Conservation (phyloP, 768 basidiomycete genomes). For the Mycena maculata region DNA sequence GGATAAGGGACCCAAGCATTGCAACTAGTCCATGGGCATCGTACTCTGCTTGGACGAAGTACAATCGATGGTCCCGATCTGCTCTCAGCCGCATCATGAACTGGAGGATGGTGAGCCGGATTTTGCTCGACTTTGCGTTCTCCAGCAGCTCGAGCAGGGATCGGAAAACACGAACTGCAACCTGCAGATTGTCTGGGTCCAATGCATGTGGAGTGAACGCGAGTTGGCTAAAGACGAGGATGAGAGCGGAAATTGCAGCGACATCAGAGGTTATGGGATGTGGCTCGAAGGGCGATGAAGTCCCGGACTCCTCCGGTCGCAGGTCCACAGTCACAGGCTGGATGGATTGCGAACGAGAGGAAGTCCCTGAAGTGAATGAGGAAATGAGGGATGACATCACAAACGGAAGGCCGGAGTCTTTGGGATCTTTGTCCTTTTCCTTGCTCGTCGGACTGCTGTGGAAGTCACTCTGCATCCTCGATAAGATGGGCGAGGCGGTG, state of each 20-base stretch:
- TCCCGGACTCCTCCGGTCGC: constrained; percentile 42
- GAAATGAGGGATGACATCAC: constrained; percentile 73
- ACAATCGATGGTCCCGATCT: constrained; percentile 90
- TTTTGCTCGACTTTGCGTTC: constrained; percentile 62
- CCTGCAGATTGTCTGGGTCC: constrained; percentile 55
- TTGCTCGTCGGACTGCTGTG: constrained; percentile 43
- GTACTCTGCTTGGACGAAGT: constrained; percentile 64
- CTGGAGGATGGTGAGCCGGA: constrained; percentile 80
- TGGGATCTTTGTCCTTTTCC: constrained; percentile 54
- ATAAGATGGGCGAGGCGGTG: constrained; percentile 63
- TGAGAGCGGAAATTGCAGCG: constrained; percentile 70
- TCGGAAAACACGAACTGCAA: constrained; percentile 67
- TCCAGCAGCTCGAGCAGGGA: constrained; percentile 61
- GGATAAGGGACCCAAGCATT: constrained; percentile 73
- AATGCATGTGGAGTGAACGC: constrained; percentile 75
- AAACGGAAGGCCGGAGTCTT: constrained; percentile 57
- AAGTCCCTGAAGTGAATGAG: constrained; percentile 63
- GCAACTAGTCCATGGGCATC: constrained; percentile 69
- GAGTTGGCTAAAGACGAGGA: constrained; percentile 76
- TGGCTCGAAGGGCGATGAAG: constrained; percentile 40
- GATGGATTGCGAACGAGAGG: constrained; percentile 70
- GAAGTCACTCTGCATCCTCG: constrained; percentile 70
- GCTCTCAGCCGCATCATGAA: constrained; percentile 91
- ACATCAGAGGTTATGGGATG: constrained; percentile 59
- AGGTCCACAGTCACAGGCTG: constrained; percentile 55